These are phyloP conservation scores for Podosphaera fusca DNA, from an alignment of 2,329 filamentous ascomycete genomes.

Conservation along the genomic window DNA sequence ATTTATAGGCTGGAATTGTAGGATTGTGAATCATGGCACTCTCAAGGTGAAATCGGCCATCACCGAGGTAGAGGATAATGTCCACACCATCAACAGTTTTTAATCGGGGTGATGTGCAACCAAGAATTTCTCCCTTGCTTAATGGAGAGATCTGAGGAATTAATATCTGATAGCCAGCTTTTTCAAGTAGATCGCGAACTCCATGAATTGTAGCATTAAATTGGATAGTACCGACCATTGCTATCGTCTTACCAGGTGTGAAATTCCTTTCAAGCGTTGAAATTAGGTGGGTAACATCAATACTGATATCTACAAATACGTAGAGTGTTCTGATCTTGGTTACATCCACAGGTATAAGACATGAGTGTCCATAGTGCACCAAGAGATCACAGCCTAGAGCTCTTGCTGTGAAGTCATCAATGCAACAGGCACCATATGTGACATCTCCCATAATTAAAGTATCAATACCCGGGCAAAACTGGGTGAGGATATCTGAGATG, in stretches of 20 bases:
- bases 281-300: conserved; percentile 71
- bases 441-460: conserved; percentile 98
- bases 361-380: conserved; percentile 93
- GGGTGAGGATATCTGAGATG: conserved; percentile 83
- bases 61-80: conserved; percentile 69
- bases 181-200: conserved; percentile 52
- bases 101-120: conserved; percentile 76
- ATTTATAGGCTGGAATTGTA: conserved; percentile 69
- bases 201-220: conserved; percentile 95
- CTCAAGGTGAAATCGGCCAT: conserved; percentile 88
- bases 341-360: conserved; percentile 84
- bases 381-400: conserved; percentile 85
- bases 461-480: conserved; percentile 78
- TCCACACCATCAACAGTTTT: conserved; percentile 37
- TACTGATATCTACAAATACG: conserved; percentile 94
- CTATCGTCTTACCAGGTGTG: conserved; percentile 60
- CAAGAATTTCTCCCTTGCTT: conserved; percentile 85
- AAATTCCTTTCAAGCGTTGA: conserved; percentile 81
- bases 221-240: conserved; percentile 89
- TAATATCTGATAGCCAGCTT: conserved; percentile 62
- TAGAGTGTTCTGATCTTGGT: conserved; percentile 95
- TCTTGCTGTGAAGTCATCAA: conserved; percentile 90
- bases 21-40: conserved; percentile 99
- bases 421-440: conserved; percentile 94
- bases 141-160: conserved; percentile 84